phyloP scores from a whole-genome alignment of 176 grass and related monocot species.

The Aegilops tauschii region DNA sequence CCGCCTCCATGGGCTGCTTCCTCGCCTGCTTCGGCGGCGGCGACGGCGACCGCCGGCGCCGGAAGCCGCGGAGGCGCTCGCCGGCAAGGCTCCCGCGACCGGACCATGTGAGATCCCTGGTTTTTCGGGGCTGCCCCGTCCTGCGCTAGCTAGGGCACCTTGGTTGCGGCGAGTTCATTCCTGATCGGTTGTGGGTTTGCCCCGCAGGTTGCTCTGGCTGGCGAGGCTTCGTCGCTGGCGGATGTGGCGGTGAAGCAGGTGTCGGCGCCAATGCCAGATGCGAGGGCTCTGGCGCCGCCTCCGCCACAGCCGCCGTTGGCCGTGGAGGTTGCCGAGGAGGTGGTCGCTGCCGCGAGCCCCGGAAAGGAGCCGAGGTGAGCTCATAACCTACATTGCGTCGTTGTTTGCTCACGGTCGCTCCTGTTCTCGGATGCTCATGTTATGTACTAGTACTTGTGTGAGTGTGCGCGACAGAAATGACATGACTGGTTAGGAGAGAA shows the following conservation, averaged over 20 bases:
- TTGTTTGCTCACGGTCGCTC: neutral
- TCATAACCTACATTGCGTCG: neutral
- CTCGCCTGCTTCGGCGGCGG: slow-evolving; percentile 73
- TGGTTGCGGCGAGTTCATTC: neutral
- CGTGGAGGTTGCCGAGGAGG: neutral
- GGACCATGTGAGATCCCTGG: slow-evolving; percentile 31
- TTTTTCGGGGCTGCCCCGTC: neutral
- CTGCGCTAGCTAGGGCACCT: neutral
- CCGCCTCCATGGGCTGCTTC: slow-evolving; percentile 84
- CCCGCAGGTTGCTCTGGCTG: slow-evolving; percentile 21
- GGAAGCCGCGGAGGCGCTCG: slow-evolving; percentile 8
- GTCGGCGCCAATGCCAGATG: neutral
- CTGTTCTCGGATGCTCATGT: neutral
- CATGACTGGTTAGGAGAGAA: neutral
- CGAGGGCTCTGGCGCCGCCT: neutral
- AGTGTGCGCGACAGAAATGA: neutral
- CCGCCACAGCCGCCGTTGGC: neutral
- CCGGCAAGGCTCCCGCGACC: slow-evolving; percentile 14
- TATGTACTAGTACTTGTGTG: no score
- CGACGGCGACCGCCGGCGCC: slow-evolving; percentile 31
- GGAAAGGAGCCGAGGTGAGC: slow-evolving; percentile 29
- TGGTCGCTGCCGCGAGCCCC: neutral
- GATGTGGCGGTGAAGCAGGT: slow-evolving; percentile 22
- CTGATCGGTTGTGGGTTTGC: slow-evolving; percentile 6
- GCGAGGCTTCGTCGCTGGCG: neutral